Conservation (phyloP, 2,329 filamentous ascomycete genomes). For the Hypoxylon sp. region DNA sequence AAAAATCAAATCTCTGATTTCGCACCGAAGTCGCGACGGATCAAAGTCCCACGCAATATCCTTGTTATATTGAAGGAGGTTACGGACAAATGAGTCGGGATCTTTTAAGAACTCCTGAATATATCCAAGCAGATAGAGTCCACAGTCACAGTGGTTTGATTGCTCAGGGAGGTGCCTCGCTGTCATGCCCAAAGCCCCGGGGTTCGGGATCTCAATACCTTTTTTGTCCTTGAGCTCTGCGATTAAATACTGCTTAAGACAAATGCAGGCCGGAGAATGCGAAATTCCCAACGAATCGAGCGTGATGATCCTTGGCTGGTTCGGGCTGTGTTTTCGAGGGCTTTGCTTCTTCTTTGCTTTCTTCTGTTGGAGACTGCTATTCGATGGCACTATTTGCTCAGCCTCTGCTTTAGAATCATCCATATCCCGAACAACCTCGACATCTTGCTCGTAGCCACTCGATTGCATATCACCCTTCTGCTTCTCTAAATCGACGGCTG, state of each 20-base stretch:
- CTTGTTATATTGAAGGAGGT: constrained; percentile 73
- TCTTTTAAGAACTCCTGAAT: constrained; percentile 83
- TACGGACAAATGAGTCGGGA: constrained; percentile 78
- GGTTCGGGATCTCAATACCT: constrained; percentile 51
- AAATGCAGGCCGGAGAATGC: constrained; percentile 75
- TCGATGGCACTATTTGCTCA: constrained; percentile 31
- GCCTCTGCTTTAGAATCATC: constrained; percentile 33
- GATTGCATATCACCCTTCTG: constrained; percentile 21
- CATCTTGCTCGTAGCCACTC: constrained; percentile 16
- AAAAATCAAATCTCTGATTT: constrained; percentile 78
- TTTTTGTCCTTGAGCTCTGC: constrained; percentile 79
- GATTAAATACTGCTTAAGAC: constrained; percentile 82
- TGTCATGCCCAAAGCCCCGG: constrained; percentile 68
- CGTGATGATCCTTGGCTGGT: constrained; percentile 81
- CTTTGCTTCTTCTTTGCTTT: constrained; percentile 56
- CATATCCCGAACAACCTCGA: constrained; percentile 38
- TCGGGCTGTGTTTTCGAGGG: constrained; percentile 62
- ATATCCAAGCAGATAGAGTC: constrained; percentile 88
- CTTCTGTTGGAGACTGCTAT: constrained; percentile 48
- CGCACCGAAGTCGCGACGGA: constrained; percentile 71
- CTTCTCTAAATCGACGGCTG: constrained; percentile 27
- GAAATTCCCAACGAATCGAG: constrained; percentile 84
- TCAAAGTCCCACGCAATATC: constrained; percentile 67
- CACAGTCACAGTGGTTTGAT: constrained; percentile 89
- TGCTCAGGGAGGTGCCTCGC: constrained; percentile 84